Conservation (phyloP, 768 basidiomycete genomes). For the Auriscalpium orientale region DNA sequence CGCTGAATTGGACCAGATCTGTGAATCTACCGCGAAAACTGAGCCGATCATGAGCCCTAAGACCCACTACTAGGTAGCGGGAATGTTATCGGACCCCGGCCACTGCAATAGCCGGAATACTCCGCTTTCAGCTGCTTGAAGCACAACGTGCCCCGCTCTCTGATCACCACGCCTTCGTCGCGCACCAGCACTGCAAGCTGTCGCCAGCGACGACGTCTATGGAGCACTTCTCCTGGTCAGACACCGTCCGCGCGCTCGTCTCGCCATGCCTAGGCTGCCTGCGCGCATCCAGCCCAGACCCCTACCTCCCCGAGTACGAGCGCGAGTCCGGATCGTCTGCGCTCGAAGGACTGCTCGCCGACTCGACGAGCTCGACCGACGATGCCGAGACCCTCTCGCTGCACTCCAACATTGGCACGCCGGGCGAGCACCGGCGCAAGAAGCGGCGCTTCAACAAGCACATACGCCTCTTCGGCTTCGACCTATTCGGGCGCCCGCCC, state of each 20-base stretch:
- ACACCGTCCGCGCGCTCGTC: conserved; percentile 50
- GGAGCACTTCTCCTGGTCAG: conserved; percentile 54
- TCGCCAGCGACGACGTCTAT: conserved; percentile 16
- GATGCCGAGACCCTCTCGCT: conserved; percentile 60
- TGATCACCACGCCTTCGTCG: too few relatives aligned
- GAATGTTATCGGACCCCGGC: too few relatives aligned
- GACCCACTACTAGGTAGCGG: too few relatives aligned
- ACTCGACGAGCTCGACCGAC: conserved; percentile 31
- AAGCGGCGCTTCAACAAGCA: conserved; percentile 21
- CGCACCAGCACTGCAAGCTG: too few relatives aligned
- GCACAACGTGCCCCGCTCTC: too few relatives aligned
- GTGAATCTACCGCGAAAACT: too few relatives aligned
- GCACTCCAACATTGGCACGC: conserved; percentile 50
- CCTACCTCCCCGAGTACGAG: conserved; percentile 23
- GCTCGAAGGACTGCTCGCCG: conserved; percentile 43
- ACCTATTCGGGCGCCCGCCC: conserved; percentile 55
- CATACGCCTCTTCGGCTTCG: conserved; percentile 58
- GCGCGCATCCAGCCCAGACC: conserved; percentile 8
- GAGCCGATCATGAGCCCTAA: too few relatives aligned
- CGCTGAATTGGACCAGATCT: too few relatives aligned
- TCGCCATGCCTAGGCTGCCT: conserved; percentile 57
- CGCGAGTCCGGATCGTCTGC: conserved; percentile 29
- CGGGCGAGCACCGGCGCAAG: conserved; percentile 21
- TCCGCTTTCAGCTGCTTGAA: too few relatives aligned
- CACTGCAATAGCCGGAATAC: too few relatives aligned